These are phyloP conservation scores for Sphaerulina musiva DNA, from an alignment of 2,329 filamentous ascomycete genomes.

Conservation along the genomic window DNA sequence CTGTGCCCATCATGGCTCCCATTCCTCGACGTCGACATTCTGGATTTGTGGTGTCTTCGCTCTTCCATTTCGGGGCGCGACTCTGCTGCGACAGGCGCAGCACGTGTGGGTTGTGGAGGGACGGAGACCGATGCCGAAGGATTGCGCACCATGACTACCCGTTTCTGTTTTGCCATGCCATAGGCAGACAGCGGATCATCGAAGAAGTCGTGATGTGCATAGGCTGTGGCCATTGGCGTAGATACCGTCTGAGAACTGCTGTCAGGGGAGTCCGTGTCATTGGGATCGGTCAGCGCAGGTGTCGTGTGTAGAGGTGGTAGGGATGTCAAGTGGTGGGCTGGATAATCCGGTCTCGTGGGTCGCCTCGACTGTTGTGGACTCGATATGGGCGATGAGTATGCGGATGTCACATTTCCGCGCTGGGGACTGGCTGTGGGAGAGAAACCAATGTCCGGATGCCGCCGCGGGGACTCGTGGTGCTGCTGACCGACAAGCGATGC, in stretches of 20 bases:
- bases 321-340: conserved; percentile 25
- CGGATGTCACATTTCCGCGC: conserved; percentile 22
- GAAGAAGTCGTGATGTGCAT: conserved; percentile 30
- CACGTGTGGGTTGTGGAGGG: conserved; percentile 4
- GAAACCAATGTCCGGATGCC: conserved; percentile 29
- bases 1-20: conserved; percentile 11
- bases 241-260: conserved; percentile 26
- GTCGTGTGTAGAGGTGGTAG: conserved; percentile 33
- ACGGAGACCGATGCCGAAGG: conserved; percentile 23
- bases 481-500: conserved; percentile 33
- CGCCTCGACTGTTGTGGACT: conserved; percentile 27
- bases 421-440: conserved; percentile 38
- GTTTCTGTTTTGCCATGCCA: conserved; percentile 22
- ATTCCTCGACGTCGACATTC: conserved; percentile 5
- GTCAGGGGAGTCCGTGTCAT: conserved; percentile 31
- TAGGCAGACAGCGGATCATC: conserved; percentile 26
- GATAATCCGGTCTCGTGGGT: conserved; percentile 19
- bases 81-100: conserved; percentile 12
- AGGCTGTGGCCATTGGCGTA: conserved; percentile 29
- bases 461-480: conserved; percentile 29
- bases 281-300: conserved; percentile 23
- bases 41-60: conserved; percentile 1
- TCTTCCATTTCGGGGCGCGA: conserved; percentile 13
- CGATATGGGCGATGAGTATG: conserved; percentile 10
- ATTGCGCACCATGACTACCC: conserved; percentile 23